Base-by-base conservation (phyloP, 2,329 filamentous ascomycete species). In the Blumeriella jaapii region DNA sequence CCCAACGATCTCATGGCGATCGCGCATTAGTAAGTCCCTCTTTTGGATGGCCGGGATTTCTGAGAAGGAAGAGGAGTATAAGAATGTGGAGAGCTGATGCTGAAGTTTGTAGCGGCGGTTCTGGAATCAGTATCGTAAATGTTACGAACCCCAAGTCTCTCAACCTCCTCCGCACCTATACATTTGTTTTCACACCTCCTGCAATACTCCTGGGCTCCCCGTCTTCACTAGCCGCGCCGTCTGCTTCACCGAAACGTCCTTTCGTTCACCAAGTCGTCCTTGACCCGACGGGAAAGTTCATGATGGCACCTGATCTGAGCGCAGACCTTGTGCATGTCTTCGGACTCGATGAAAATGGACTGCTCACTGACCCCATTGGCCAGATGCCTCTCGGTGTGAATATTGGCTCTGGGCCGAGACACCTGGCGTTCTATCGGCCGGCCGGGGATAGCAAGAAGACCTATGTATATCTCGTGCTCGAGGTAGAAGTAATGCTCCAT, bases 271-370 rank as follows among this genome's bases (percentile, higher is more conserved):
- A 67, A 40, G 59, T 63, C 20, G 51, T 69, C 40, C 49, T 68
- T 24, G 67, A 71, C 42, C 67, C 66, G 1, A 67, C 63, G 2
- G 59, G 58, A 5, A 40, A 56, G 7, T 70, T 60, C 48, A 39
- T 69, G 8, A 41, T 71, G n/a, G 57, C 63, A 19, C 65, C 66
- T 0, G 67, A 70, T 30, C 58, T 75, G 3, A 62, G 67, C 14
- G 57, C 59, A 0, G 67, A 70, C 38, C 35, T 59, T 1, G 47
- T 68, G 19, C 61, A 60, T 29, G 55, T 69, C 5, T 69, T 61
- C 45, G 42, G 49, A 6, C 13, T 33, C n/a, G n/a, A 15, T n/a
- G 23, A 33, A 19, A 16, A 27, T 19, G 31, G 31, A 3, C 6
- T 19, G 23, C 11, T 33, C 15, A 12, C n/a, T 6, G 23, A 33